Evolutionary conservation across 108 stramenopile species (phyloP).

Genomic region (Bacterosira constricta): DNA sequence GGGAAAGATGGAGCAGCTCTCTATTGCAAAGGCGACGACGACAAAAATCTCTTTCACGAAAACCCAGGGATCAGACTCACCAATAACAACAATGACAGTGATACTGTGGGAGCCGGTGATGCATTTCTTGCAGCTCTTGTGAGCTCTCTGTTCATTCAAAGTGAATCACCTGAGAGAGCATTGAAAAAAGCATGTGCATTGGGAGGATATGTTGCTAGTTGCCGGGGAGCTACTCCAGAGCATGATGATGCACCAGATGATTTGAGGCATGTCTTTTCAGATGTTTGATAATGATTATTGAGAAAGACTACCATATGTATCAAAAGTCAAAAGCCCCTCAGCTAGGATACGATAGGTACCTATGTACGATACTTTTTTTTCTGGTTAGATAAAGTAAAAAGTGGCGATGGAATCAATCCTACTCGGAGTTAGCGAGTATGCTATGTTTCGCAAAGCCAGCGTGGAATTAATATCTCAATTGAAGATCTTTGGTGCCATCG

Average conservation of each 20-base stretch:
- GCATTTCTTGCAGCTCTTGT: slow-evolving; percentile 48
- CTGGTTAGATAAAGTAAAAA: neutral
- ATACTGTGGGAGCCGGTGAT: slow-evolving; percentile 56
- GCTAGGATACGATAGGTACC: neutral
- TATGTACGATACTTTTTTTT: neutral
- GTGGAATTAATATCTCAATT: too few species aligned
- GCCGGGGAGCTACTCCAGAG: slow-evolving; percentile 45
- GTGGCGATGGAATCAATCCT: too few species aligned
- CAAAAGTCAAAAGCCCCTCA: too few species aligned
- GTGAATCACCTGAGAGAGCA: slow-evolving; percentile 16
- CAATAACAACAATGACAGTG: slow-evolving; percentile 7
- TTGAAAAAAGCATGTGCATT: slow-evolving; percentile 41
- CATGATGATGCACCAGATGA: slow-evolving; percentile 46
- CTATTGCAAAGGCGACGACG: slow-evolving; percentile 4
- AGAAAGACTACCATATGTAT: too few species aligned
- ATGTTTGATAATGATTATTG: neutral
- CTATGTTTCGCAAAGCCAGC: too few species aligned
- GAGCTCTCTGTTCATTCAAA: slow-evolving; percentile 19
- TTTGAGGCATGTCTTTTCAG: slow-evolving; percentile 31
- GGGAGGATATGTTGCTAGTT: slow-evolving; percentile 46
- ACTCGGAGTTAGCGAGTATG: too few species aligned
- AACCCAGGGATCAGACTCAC: slow-evolving; percentile 1
- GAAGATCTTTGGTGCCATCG: too few species aligned
- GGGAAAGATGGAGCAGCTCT: slow-evolving; percentile 45
- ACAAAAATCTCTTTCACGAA: slow-evolving; percentile 27